A percentile compares a stretch with the other conserved stretches of the same genome.
Conservation (phyloP, 2,329 filamentous ascomycete genomes). For the Fusarium albidum region DNA sequence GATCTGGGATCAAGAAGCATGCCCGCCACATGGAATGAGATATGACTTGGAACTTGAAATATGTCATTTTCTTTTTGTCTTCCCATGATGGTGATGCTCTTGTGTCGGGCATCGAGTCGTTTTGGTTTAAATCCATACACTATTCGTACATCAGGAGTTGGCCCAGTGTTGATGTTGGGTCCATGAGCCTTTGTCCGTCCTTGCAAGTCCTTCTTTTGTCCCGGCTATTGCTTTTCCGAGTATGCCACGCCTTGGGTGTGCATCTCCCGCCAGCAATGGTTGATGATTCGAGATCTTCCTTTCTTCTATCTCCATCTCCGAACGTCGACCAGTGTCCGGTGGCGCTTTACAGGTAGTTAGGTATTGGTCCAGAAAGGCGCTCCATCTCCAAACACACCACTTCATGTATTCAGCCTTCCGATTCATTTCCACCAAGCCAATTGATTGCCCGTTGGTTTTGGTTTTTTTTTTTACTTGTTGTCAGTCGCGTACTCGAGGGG, state of each 20-base stretch:
- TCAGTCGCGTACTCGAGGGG: conserved; percentile 65
- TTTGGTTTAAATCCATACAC: conserved; percentile 24
- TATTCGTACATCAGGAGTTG: conserved; percentile 27
- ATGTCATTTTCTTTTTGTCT: conserved; percentile 1
- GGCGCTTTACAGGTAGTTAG: too few species aligned
- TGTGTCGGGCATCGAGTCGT: conserved; percentile 21
- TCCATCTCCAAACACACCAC: too few species aligned
- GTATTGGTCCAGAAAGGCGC: too few species aligned
- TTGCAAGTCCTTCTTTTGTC: too few species aligned
- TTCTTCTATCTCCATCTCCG: too few species aligned
- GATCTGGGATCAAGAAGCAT: conserved; percentile 10
- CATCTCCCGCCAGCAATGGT: too few species aligned
- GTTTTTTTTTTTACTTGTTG: too few species aligned
- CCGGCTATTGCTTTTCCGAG: too few species aligned
- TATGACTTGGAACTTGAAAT: conserved; percentile 16
- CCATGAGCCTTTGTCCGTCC: too few species aligned
- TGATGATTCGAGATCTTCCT: too few species aligned
- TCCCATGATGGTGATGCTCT: conserved; percentile 2
- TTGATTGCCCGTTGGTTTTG: not conserved
- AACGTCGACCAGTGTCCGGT: too few species aligned
- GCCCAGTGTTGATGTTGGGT: not conserved
- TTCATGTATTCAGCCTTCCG: not conserved
- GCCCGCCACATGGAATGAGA: conserved; percentile 22
- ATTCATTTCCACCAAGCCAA: not conserved
- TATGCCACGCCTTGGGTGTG: too few species aligned